Conservation (phyloP, 106 monocot species). For the Narthecium ossifragum region DNA sequence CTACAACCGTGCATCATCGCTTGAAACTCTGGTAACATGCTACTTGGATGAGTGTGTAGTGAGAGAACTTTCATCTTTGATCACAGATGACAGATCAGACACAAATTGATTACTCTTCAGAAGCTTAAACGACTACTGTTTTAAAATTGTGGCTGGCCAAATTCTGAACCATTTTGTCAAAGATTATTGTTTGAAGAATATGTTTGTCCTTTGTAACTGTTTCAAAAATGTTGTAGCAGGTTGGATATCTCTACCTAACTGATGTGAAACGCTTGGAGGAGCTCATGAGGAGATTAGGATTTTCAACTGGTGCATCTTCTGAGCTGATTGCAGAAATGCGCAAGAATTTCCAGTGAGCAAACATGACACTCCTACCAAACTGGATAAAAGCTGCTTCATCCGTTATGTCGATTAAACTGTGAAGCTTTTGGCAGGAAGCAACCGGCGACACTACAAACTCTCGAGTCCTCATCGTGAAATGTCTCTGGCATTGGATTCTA, state of each 20-base stretch:
- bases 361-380: not conserved
- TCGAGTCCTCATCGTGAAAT: not conserved
- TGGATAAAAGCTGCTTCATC: not conserved
- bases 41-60: not conserved
- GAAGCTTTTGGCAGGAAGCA: not conserved
- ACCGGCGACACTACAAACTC: not conserved
- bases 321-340: slow-evolving; percentile 49
- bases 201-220: too few species aligned
- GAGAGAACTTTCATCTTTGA: too few species aligned
- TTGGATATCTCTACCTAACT: slow-evolving; percentile 92
- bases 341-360: slow-evolving; percentile 20
- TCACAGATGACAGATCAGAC: too few species aligned
- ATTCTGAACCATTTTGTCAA: too few species aligned
- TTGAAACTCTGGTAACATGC: slow-evolving; percentile 67
- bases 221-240: slow-evolving; percentile 27
- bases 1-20: slow-evolving; percentile 85
- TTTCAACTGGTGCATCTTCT: slow-evolving; percentile 64
- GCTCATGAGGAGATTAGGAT: slow-evolving; percentile 75
- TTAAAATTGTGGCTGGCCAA: too few species aligned
- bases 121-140: too few species aligned
- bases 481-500: too few species aligned
- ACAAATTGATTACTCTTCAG: too few species aligned
- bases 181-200: too few species aligned
- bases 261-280: slow-evolving; percentile 80
- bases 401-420: not conserved